Conservation (phyloP, 768 basidiomycete species). For the Albatrellus ellisii region DNA sequence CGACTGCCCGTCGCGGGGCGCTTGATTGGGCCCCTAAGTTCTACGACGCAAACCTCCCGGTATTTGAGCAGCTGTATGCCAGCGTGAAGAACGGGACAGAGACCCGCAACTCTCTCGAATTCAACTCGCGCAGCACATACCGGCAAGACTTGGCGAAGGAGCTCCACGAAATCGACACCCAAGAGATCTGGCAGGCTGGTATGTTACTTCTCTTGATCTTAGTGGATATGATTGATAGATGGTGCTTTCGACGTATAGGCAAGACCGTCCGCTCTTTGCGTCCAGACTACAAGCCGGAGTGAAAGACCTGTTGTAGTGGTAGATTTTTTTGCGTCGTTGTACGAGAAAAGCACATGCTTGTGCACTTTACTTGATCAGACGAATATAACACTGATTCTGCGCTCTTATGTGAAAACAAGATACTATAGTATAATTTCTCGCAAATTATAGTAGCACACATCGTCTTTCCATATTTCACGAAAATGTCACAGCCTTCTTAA, state of each 20-base stretch:
- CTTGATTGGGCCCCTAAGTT: constrained; percentile 98
- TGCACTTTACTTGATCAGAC: too few relatives aligned
- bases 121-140: constrained; percentile 88
- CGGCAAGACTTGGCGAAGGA: constrained; percentile 87
- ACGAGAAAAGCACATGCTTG: too few relatives aligned
- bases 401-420: too few relatives aligned
- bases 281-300: constrained; percentile 76
- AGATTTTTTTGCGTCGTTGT: too few relatives aligned
- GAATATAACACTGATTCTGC: too few relatives aligned
- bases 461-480: too few relatives aligned
- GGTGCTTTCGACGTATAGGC: constrained; percentile 28
- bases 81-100: constrained; percentile 92
- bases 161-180: constrained; percentile 88
- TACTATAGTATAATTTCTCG: too few relatives aligned
- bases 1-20: constrained; percentile 96
- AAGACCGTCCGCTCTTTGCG: constrained; percentile 86
- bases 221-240: background rate
- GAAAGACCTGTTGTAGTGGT: too few relatives aligned
- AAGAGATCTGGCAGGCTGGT: constrained; percentile 98
- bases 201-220: constrained; percentile 13
- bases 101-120: constrained; percentile 94
- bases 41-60: constrained; percentile 85
- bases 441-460: too few relatives aligned
- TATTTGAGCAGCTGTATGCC: constrained; percentile 92
- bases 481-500: too few relatives aligned